Evolutionary conservation across 345 rosid genomes (phyloP).

Genomic region (Rubroshorea leprosula): DNA sequence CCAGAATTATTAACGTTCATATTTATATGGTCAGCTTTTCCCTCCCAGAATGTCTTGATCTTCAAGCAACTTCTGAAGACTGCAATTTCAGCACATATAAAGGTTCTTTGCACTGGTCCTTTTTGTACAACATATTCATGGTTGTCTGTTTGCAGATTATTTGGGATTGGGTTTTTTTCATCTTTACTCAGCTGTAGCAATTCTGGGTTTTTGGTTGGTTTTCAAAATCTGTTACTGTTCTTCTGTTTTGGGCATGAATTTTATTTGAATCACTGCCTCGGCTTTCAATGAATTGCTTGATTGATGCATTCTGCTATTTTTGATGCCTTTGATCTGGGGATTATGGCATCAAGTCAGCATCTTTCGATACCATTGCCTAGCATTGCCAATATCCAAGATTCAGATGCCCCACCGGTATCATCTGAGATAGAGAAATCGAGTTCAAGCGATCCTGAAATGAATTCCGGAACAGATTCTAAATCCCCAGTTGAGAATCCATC

Average conservation of each 20-base stretch:
- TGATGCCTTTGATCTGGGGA: slow-evolving; percentile 17
- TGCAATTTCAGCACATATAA: neutral
- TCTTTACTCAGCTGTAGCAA: neutral
- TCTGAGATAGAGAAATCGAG: slow-evolving; percentile 7
- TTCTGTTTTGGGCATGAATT: neutral
- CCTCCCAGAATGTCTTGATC: slow-evolving; percentile 6
- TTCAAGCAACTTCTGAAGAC: slow-evolving; percentile 10
- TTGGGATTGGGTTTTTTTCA: neutral
- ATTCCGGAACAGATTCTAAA: slow-evolving; percentile 34
- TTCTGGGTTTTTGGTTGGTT: neutral
- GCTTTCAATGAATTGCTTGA: neutral
- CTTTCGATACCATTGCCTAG: slow-evolving; percentile 9
- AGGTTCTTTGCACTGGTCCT: slow-evolving; percentile 1
- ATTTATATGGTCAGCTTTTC: neutral
- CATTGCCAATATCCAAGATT: slow-evolving; percentile 2
- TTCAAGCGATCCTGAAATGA: slow-evolving; percentile 14
- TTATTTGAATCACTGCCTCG: neutral
- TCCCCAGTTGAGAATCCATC: slow-evolving; percentile 30
- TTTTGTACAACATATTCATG: neutral
- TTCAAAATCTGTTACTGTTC: neutral
- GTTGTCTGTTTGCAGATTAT: neutral
- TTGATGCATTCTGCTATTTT: neutral
- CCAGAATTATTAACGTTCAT: neutral
- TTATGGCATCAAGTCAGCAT: slow-evolving; percentile 26
- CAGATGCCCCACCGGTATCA: slow-evolving; percentile 2